Base-by-base conservation (phyloP, 768 basidiomycete species). In the Tricholoma furcatifolium region DNA sequence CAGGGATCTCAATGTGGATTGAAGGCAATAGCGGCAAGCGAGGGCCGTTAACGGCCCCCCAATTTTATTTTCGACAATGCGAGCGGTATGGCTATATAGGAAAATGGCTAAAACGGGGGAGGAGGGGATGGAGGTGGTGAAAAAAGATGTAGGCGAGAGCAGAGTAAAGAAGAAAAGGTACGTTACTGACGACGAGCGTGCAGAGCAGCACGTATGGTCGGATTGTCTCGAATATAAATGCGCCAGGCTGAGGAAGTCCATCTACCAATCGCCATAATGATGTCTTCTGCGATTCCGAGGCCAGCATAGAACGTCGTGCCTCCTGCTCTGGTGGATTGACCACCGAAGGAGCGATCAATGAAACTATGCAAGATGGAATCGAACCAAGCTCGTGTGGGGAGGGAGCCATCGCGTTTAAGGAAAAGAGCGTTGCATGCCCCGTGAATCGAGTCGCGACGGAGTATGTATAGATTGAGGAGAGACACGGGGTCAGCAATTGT, bases 221-320 rank as follows among this genome's bases (percentile, higher is more conserved):
- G 64, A 35, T 63, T 48, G 11, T 65, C 60, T 2, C 45, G 42
- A 35, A 62, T 54, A 41, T 67, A 67, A 24, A 63, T 60, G 36
- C 56, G 60, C 61, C 62, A 65, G 1, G 66, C 56, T 6, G 49
- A n/a, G 4, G 60, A 65, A 9, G 64, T 60, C 64, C 65, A 67
- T 3, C 55, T 51, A 15, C 65, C 57, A 11, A 66, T 30, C 10
- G 64, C 57, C 47, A 62, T 61, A 35, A 66, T 64, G 34, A 65
- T 56, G 21, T 49, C 41, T 46, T 64, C 59, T 17, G 56, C 49
- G 5, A 68, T 15, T 4, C 65, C 63, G 6, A 63, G 56, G 3
- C 54, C 43, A 1, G 62, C 64, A 43, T 61, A 65, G 34, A 58
- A 67, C 3, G 67, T 69, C 2, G 67, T 62, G 11, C 58, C 62